Evolutionary conservation across 2,329 filamentous ascomycete genomes (phyloP).

Genomic region (Cordyceps fumosorosea): DNA sequence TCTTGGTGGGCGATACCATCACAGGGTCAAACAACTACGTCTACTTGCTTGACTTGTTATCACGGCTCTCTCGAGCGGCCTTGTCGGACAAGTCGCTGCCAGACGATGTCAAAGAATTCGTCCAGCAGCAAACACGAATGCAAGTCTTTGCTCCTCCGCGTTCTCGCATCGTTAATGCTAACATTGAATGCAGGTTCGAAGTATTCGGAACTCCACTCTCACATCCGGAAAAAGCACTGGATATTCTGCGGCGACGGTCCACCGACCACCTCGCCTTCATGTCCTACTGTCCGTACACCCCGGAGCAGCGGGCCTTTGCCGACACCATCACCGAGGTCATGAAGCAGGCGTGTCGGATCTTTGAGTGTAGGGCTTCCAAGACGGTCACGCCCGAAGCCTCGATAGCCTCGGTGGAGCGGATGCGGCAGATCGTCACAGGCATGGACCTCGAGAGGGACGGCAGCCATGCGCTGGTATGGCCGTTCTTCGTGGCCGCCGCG

Average conservation of each 20-base stretch:
- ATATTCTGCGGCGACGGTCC: slow-evolving; percentile 17
- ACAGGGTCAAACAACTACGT: slow-evolving; percentile 32
- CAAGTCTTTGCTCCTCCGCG: slow-evolving; percentile 6
- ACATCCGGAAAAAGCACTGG: slow-evolving; percentile 22
- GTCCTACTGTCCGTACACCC: slow-evolving; percentile 14
- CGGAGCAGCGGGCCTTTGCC: slow-evolving; percentile 17
- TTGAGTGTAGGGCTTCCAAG: slow-evolving; percentile 19
- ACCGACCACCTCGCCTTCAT: slow-evolving; percentile 25
- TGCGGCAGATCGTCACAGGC: slow-evolving; percentile 24
- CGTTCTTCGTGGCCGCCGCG: slow-evolving; percentile 33
- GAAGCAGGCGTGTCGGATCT: slow-evolving; percentile 22
- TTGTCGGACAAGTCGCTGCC: slow-evolving; percentile 19
- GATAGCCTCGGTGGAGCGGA: slow-evolving; percentile 23
- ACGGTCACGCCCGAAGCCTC: slow-evolving; percentile 17
- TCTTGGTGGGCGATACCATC: slow-evolving; percentile 35
- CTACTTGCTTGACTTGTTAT: slow-evolving; percentile 30
- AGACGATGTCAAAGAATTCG: slow-evolving; percentile 18
- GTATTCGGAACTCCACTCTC: slow-evolving; percentile 24
- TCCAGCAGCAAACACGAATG: slow-evolving; percentile 28
- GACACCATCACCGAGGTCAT: slow-evolving; percentile 21
- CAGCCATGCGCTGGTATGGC: slow-evolving; percentile 33
- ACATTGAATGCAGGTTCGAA: slow-evolving; percentile 21
- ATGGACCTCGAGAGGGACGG: slow-evolving; percentile 25
- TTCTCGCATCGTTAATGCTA: background rate
- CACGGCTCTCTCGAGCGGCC: slow-evolving; percentile 22